Conservation (phyloP, 2,329 filamentous ascomycete genomes). For the Blastomyces silverae region DNA sequence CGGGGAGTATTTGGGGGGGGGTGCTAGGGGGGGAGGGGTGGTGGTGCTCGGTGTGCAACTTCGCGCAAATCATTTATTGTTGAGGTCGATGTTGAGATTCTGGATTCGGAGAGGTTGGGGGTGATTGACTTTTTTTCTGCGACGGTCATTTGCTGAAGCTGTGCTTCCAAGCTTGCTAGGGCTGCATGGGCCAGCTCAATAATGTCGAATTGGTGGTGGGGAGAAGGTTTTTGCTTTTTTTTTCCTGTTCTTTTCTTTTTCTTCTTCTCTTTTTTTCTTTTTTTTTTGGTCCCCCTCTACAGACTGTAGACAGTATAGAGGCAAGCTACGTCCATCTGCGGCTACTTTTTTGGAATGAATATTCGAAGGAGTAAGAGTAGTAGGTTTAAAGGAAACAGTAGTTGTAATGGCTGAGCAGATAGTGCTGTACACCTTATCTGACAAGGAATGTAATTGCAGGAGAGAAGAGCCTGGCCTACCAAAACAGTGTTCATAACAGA, state of each 20-base stretch:
- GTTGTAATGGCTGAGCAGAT: slow-evolving; percentile 1
- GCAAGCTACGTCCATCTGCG: not conserved
- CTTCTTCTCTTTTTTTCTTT: too few species aligned
- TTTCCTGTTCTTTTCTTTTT: not conserved
- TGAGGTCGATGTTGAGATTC: slow-evolving; percentile 8
- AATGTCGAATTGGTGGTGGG: not conserved
- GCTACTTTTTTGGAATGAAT: not conserved
- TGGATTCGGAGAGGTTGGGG: slow-evolving; percentile 1
- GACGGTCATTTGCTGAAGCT: slow-evolving; percentile 2
- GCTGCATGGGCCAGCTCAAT: not conserved
- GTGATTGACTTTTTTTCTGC: not conserved
- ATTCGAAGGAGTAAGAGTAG: not conserved
- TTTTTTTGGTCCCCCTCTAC: too few species aligned
- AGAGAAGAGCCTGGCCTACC: slow-evolving; percentile 5
- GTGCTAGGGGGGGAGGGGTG: too few species aligned
- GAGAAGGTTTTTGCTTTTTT: not conserved
- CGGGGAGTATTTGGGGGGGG: not conserved
- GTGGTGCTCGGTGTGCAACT: not conserved
- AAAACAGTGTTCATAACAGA: slow-evolving; percentile 4
- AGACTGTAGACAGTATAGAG: too few species aligned
- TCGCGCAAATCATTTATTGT: not conserved
- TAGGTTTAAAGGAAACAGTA: not conserved
- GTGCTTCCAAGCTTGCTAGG: not conserved
- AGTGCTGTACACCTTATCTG: slow-evolving; percentile 8
- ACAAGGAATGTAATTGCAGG: not conserved